Evolutionary conservation across 2,329 filamentous ascomycete genomes (phyloP), one percentile per base, ranked within the genome.

Genomic region (Claviceps sp.): DNA sequence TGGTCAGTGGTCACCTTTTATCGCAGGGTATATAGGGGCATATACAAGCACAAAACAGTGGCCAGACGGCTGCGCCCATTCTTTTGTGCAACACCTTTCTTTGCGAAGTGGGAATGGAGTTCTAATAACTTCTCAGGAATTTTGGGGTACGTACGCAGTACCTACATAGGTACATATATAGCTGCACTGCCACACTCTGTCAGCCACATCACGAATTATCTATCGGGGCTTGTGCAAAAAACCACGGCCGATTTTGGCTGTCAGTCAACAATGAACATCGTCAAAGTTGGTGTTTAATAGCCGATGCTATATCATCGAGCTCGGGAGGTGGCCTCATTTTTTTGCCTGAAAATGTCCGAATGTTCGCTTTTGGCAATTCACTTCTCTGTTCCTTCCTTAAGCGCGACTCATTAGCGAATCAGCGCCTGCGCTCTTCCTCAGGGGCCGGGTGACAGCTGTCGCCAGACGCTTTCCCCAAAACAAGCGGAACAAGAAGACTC

Each of bases 361-460:
- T 26, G 22, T 23, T 48, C 47, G 22, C 22, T 13, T 16, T 39
- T 26, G 37, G 49, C 20, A 50, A 50, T 34, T 9, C 34, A 9
- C 13, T 37, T 22, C 14, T 37, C 9, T 45, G 49, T 36, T 50
- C 49, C 49, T 50, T 50, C 49, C 49, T 40, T 37, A 16, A 20
- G 22, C 23, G 6, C 44, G 26, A 16, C 29, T 49, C 23, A 9
- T 23, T 40, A 23, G 51, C 37, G 13, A 46, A 50, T 42, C 47
- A 46, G 22, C 34, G 37, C 17, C 23, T 20, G n/a, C 51, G 43
- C 22, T 9, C 26, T 29, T 29, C 26, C 26, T 29, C 26, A 9
- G 26, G 26, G 45, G 46, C 47, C 50, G 47, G n/a, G 26, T 29
- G 39, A 49, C 51, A 53, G 48, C 51, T 53, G 51, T 47, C 16